Conservation (phyloP, 805 yeast species). For the Wickerhamiella hasegawae region DNA sequence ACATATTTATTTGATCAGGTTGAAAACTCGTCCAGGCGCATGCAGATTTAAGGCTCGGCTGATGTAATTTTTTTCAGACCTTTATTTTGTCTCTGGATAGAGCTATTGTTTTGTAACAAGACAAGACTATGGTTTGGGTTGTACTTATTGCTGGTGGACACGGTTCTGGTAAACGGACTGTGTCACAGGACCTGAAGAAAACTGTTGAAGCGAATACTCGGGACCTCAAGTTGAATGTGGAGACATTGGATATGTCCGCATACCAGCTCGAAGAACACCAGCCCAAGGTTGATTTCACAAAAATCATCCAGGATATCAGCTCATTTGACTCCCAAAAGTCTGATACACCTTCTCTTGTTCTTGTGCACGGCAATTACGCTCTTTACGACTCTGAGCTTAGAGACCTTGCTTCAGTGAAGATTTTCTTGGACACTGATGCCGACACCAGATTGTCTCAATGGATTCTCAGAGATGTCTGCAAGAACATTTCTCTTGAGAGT, state of each 20-base stretch:
- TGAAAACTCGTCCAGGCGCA: no score
- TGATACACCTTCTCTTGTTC: slow-evolving; percentile 17
- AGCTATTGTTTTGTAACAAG: background rate
- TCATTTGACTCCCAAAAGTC: background rate
- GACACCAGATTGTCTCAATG: slow-evolving; percentile 74
- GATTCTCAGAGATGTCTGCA: slow-evolving; percentile 26
- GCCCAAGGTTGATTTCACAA: slow-evolving; percentile 24
- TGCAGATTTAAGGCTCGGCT: no score
- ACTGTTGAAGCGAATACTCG: slow-evolving; percentile 11
- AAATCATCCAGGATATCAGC: slow-evolving; percentile 10
- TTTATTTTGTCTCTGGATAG: background rate
- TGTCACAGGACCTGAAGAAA: slow-evolving; percentile 22
- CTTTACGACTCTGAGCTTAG: slow-evolving; percentile 45
- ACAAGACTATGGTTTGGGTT: slow-evolving; percentile 11
- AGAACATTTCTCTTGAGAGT: slow-evolving; percentile 15
- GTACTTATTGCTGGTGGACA: slow-evolving; percentile 49
- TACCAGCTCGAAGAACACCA: slow-evolving; percentile 18
- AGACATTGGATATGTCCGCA: slow-evolving; percentile 29
- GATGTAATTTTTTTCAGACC: background rate
- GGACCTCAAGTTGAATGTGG: slow-evolving; percentile 11
- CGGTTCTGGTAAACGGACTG: slow-evolving; percentile 36
- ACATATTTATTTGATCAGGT: no score
- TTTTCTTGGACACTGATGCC: slow-evolving; percentile 71
- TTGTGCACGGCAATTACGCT: slow-evolving; percentile 71
- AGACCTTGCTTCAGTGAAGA: slow-evolving; percentile 41